Evolutionary conservation across 163 green algal species (phyloP).

Genomic region (Volvox carteri): DNA sequence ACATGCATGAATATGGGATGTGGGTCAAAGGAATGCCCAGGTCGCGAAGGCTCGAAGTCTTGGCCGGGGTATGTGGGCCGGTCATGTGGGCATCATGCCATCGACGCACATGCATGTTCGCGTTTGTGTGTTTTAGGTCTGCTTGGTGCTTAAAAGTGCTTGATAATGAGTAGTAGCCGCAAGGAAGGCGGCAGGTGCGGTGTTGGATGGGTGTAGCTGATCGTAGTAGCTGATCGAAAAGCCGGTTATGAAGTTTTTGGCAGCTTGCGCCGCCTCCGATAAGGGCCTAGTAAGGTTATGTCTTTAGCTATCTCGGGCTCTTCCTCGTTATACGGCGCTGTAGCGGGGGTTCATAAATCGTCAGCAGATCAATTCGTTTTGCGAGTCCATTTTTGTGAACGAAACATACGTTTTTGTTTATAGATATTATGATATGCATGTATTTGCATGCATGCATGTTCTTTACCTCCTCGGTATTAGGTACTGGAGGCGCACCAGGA

Average conservation of each 20-base stretch:
- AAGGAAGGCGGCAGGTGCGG: too few species aligned
- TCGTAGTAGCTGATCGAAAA: too few species aligned
- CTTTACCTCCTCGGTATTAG: not conserved
- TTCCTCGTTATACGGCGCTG: not conserved
- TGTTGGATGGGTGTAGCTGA: too few species aligned
- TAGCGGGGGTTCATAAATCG: not conserved
- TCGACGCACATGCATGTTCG: too few species aligned
- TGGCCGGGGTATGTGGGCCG: not conserved
- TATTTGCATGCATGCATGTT: not conserved
- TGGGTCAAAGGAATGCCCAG: not conserved
- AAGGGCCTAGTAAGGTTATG: too few species aligned
- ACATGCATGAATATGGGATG: not conserved
- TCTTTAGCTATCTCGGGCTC: not conserved
- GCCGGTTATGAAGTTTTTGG: too few species aligned
- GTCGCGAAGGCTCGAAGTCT: not conserved
- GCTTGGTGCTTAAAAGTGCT: too few species aligned
- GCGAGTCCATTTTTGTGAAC: not conserved
- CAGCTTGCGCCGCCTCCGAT: too few species aligned
- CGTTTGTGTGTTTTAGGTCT: too few species aligned
- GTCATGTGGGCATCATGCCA: not conserved
- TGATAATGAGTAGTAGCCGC: too few species aligned
- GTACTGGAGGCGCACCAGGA: conserved; percentile 34
- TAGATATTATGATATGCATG: not conserved
- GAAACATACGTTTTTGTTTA: not conserved
- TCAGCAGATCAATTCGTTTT: not conserved